A percentile compares a stretch with the other conserved stretches of the same genome.
Evolutionary conservation across 805 yeast species (phyloP).

Genomic region (Pichia thaimueangensis): DNA sequence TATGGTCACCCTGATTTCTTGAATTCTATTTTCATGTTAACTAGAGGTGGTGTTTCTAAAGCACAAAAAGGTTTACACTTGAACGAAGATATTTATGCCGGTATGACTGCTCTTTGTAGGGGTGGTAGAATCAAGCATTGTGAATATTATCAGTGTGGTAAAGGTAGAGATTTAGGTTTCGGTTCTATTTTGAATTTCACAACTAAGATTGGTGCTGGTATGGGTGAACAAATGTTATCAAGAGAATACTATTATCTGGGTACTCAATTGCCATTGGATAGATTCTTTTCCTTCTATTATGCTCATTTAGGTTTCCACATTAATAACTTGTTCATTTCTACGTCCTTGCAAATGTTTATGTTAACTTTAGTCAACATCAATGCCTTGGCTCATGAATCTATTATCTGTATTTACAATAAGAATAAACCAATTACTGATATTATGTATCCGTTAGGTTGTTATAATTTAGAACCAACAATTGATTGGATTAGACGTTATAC

Average conservation of each 20-base stretch:
- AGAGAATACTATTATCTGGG: slow-evolving; percentile 80
- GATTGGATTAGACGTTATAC: slow-evolving; percentile 82
- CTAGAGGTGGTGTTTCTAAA: slow-evolving; percentile 84
- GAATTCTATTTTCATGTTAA: slow-evolving; percentile 68
- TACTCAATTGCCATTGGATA: slow-evolving; percentile 72
- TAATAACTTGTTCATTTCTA: slow-evolving; percentile 70
- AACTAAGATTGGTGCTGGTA: slow-evolving; percentile 86
- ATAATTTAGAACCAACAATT: slow-evolving; percentile 64
- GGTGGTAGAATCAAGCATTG: slow-evolving; percentile 87
- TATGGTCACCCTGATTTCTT: slow-evolving; percentile 87
- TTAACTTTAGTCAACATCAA: slow-evolving; percentile 65
- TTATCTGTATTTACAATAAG: slow-evolving; percentile 60
- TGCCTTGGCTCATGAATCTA: slow-evolving; percentile 66
- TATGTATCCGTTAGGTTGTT: slow-evolving; percentile 62
- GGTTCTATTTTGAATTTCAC: slow-evolving; percentile 82
- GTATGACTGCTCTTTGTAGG: slow-evolving; percentile 75
- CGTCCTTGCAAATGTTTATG: slow-evolving; percentile 68
- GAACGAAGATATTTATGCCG: slow-evolving; percentile 86
- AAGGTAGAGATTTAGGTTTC: slow-evolving; percentile 85
- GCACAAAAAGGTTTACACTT: slow-evolving; percentile 82
- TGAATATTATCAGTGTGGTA: slow-evolving; percentile 86
- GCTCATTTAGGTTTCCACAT: slow-evolving; percentile 87
- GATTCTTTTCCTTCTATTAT: slow-evolving; percentile 76
- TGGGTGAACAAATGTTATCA: slow-evolving; percentile 86
- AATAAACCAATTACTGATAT: slow-evolving; percentile 64